Base-by-base conservation (phyloP, 208 protist genomes). In the Novymonas esmeraldas region DNA sequence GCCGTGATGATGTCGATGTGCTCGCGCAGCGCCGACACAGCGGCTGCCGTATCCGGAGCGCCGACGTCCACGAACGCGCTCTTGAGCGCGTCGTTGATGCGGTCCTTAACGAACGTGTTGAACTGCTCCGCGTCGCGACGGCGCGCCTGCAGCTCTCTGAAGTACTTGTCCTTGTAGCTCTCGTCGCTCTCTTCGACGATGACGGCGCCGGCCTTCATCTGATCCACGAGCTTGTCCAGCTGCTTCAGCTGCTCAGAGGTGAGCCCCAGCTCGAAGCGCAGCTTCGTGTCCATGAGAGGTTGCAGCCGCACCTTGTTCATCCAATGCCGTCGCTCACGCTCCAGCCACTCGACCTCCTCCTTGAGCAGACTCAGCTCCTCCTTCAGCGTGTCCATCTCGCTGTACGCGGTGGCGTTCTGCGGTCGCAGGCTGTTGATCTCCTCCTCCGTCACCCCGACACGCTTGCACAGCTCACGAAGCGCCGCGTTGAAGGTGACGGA, bases 301-400 rank as follows among this genome's bases (percentile, higher is more conserved):
- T 95, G 88, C 48, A 97, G 70, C 18, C 93, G 88, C 28, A 97
- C 93, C 52, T 94, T 94, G 64, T 94, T 84, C 93, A 95, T 94
- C 90, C 90, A 95, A 54, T 94, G 81, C 3, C 81, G 85, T 1
- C 93, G 77, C 55, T 97, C 93, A 34, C 80, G 81, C 73, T 97
- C 93, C 13, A 97, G 68, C 86, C 88, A 94, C 63, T 93, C 90
- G 9, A 97, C 72, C 63, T 97, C 93, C 54, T 92, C 87, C 67
- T 94, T 94, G 28, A 95, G 73, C 0, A 86, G 64, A 48, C 72
- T 78, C 31, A 94, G 41, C 63, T 97, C 89, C 42, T 87, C 89
- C 6, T 84, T 81, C 13, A 97, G 60, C 2, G 81, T 90, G 46
- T 94, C 90, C 33, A 95, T 79, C 44, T 97, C 92, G 51, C 80